These are phyloP conservation scores for Cicer cuneatum DNA, from an alignment of 306 rosid genomes.

Conservation along the genomic window DNA sequence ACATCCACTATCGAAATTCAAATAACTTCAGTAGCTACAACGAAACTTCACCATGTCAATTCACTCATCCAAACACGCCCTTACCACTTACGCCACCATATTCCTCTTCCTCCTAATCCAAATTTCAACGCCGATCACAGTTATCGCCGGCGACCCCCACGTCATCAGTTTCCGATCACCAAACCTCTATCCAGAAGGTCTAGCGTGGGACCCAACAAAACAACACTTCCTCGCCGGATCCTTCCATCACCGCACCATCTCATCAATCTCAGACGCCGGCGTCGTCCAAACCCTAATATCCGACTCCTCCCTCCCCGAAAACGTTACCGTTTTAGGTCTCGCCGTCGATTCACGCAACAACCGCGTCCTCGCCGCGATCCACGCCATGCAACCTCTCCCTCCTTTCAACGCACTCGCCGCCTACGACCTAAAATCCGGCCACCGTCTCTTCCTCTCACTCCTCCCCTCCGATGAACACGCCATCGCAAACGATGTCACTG, in stretches of 20 bases:
- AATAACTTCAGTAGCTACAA: not conserved
- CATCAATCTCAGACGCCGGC: conserved; percentile 77
- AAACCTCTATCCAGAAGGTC: conserved; percentile 75
- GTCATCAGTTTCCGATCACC: conserved; percentile 74
- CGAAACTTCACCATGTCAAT: conserved; percentile 16
- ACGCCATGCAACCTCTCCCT: conserved; percentile 54
- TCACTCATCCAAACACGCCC: conserved; percentile 33
- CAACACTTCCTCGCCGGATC: conserved; percentile 82
- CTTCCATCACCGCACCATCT: conserved; percentile 55
- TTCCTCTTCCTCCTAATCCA: conserved; percentile 34
- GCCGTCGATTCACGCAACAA: conserved; percentile 61
- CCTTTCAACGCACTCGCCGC: conserved; percentile 82
- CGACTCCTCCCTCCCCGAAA: conserved; percentile 70
- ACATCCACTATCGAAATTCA: no score
- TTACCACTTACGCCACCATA: conserved; percentile 5
- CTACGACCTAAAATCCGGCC: conserved; percentile 66
- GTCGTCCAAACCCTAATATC: conserved; percentile 64
- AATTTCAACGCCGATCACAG: conserved; percentile 19
- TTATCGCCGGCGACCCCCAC: conserved; percentile 55
- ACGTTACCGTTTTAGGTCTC: conserved; percentile 67
- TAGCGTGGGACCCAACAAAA: conserved; percentile 69
- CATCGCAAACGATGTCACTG: conserved; percentile 75
- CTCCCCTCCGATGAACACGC: conserved; percentile 50
- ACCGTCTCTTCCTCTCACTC: conserved; percentile 62
- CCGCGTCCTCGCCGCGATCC: conserved; percentile 76